A percentile compares a stretch with the other conserved stretches of the same genome.
phyloP scores from a whole-genome alignment of 345 rosid species.

The Camelina neglecta region DNA sequence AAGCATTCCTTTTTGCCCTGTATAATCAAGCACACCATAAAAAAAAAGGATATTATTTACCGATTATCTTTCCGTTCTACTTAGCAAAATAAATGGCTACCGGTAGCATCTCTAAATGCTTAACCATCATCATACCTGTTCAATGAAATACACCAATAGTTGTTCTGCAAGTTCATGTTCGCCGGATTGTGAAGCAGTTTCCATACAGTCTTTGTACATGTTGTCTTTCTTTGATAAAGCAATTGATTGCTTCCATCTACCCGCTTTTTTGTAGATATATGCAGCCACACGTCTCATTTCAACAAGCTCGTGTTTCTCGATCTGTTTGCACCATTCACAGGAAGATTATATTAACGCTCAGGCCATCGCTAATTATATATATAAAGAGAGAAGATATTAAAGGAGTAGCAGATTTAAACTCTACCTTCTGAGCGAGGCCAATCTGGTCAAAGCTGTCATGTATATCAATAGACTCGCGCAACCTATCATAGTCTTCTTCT shows the following conservation, averaged over 20 bases:
- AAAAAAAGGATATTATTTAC: conserved; percentile 9
- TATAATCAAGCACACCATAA: conserved; percentile 28
- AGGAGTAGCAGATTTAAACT: conserved; percentile 1
- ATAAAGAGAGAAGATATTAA: not conserved
- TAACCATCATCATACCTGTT: conserved; percentile 58
- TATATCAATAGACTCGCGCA: conserved; percentile 90
- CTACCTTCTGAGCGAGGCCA: conserved; percentile 91
- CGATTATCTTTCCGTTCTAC: not conserved
- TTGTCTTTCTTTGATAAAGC: conserved; percentile 95
- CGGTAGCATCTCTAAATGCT: not conserved
- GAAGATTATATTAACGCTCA: conserved; percentile 7
- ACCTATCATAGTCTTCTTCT: conserved; percentile 94
- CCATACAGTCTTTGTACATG: conserved; percentile 96
- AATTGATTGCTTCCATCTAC: conserved; percentile 99
- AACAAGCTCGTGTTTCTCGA: conserved; percentile 97
- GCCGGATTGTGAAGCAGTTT: conserved; percentile 97
- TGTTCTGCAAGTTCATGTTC: conserved; percentile 98
- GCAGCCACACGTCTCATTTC: conserved; percentile 99
- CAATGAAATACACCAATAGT: conserved; percentile 90
- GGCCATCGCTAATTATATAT: not conserved
- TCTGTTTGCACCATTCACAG: conserved; percentile 52
- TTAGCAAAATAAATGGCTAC: not conserved
- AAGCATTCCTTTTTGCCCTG: conserved; percentile 97
- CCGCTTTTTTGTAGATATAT: conserved; percentile 96
- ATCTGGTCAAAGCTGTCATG: conserved; percentile 95